Conservation (phyloP, 2,329 filamentous ascomycete genomes). For the Nemania sp. region DNA sequence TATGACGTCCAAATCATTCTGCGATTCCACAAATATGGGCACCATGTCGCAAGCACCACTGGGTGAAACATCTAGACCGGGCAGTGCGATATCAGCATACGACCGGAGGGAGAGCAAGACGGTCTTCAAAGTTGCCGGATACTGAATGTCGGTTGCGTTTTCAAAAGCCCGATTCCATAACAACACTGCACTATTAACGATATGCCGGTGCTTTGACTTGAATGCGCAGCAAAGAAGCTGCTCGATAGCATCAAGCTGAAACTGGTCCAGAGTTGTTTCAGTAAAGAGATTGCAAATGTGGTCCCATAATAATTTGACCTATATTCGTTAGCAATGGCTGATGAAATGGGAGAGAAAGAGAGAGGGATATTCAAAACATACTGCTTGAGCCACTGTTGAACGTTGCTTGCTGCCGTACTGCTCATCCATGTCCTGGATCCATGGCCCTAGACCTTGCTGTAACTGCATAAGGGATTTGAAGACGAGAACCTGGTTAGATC, state of each 20-base stretch:
- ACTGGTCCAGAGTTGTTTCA: slow-evolving; percentile 43
- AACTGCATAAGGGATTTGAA: slow-evolving; percentile 61
- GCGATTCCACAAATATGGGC: slow-evolving; percentile 52
- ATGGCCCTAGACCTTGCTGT: slow-evolving; percentile 64
- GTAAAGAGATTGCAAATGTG: slow-evolving; percentile 49
- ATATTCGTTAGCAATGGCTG: slow-evolving; percentile 28
- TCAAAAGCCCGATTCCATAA: slow-evolving; percentile 75
- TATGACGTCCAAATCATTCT: slow-evolving; percentile 48
- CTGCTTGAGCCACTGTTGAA: slow-evolving; percentile 48
- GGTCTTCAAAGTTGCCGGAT: slow-evolving; percentile 66
- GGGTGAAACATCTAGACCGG: slow-evolving; percentile 48
- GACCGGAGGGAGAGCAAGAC: slow-evolving; percentile 65
- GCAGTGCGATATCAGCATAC: slow-evolving; percentile 53
- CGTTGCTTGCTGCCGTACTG: slow-evolving; percentile 49
- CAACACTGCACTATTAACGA: slow-evolving; percentile 55
- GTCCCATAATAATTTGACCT: slow-evolving; percentile 58
- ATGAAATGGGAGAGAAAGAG: neutral
- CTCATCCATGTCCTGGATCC: slow-evolving; percentile 63
- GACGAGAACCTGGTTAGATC: slow-evolving; percentile 55
- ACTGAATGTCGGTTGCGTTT: slow-evolving; percentile 60
- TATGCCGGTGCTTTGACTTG: slow-evolving; percentile 59
- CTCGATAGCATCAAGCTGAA: slow-evolving; percentile 59
- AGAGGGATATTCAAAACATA: slow-evolving; percentile 43
- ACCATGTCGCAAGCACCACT: slow-evolving; percentile 47
- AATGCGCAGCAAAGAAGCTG: slow-evolving; percentile 59